These are phyloP conservation scores for Pyracantha coccinea DNA, from an alignment of 331 rosid species.

Conservation along the genomic window DNA sequence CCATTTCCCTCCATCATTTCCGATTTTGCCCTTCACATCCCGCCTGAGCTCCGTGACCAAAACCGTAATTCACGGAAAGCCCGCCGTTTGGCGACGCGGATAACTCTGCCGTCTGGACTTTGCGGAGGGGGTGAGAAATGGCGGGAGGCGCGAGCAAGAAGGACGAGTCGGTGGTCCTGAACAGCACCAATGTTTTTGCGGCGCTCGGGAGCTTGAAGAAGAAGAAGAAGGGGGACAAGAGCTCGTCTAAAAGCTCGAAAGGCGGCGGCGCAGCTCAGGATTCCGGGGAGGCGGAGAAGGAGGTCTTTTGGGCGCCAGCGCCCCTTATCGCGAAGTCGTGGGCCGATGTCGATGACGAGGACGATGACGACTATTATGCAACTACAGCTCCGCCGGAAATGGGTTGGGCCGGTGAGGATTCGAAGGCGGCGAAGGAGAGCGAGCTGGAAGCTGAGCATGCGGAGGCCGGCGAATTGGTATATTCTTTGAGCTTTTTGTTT, in stretches of 20 bases:
- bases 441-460: conserved; percentile 17
- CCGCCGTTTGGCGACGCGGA: not conserved
- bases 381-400: conserved; percentile 46
- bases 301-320: conserved; percentile 56
- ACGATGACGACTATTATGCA: conserved; percentile 57
- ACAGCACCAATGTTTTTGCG: conserved; percentile 56
- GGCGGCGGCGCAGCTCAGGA: conserved; percentile 6
- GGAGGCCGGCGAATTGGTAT: conserved; percentile 20
- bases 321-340: conserved; percentile 45
- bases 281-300: conserved; percentile 19
- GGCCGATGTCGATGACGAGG: conserved; percentile 73
- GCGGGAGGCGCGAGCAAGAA: conserved; percentile 53
- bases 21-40: not conserved
- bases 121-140: conserved; percentile 27
- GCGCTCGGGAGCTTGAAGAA: conserved; percentile 68
- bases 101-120: not conserved
- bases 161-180: conserved; percentile 41
- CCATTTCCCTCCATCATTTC: not conserved
- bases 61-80: not conserved
- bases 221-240: conserved; percentile 50
- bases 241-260: conserved; percentile 27
- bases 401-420: conserved; percentile 35
- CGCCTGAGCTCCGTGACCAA: not conserved
- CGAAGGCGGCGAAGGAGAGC: not conserved
- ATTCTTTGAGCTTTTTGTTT: not conserved